These are phyloP conservation scores for Cylindrodendrum hubeiense DNA, from an alignment of 2,329 filamentous ascomycete genomes.

Conservation along the genomic window DNA sequence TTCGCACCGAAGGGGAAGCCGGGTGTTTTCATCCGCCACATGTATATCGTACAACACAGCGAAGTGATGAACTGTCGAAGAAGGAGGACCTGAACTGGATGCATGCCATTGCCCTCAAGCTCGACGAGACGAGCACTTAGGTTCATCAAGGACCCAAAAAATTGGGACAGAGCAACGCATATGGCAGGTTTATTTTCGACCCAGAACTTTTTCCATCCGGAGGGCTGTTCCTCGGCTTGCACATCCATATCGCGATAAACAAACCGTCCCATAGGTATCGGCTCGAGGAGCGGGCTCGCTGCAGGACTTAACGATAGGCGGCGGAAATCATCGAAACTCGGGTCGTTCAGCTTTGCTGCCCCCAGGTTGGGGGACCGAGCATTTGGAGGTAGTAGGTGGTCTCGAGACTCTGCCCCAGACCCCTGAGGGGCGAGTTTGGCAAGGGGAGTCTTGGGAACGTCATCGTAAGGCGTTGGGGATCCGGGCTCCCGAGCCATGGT, in stretches of 20 bases:
- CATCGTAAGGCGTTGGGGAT: conserved; percentile 34
- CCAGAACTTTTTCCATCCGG: conserved; percentile 62
- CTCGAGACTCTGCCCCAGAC: conserved; percentile 24
- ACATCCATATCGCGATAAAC: conserved; percentile 13
- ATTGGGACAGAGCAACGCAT: conserved; percentile 79
- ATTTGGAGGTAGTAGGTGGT: conserved; percentile 28
- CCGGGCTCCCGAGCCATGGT: conserved; percentile 33
- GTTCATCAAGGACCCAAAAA: conserved; percentile 90
- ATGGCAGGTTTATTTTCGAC: conserved; percentile 77
- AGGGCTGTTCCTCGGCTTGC: conserved; percentile 27
- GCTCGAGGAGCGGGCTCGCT: conserved; percentile 36
- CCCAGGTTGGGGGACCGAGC: conserved; percentile 25
- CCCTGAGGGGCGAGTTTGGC: conserved; percentile 29
- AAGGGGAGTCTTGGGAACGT: conserved; percentile 27
- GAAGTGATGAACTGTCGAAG: conserved; percentile 82
- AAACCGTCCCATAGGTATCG: conserved; percentile 34
- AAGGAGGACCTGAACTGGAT: conserved; percentile 89
- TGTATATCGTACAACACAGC: conserved; percentile 75
- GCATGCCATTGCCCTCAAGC: conserved; percentile 76
- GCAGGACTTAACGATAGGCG: conserved; percentile 40
- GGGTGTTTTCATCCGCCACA: conserved; percentile 77
- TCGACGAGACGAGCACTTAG: conserved; percentile 83
- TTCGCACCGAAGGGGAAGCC: conserved; percentile 77
- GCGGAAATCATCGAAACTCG: conserved; percentile 38
- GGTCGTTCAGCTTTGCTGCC: conserved; percentile 27